Percentiles rank a stretch among this genome's conserved stretches.
Conservation (phyloP, 345 rosid species). For the Acer yangbiense region DNA sequence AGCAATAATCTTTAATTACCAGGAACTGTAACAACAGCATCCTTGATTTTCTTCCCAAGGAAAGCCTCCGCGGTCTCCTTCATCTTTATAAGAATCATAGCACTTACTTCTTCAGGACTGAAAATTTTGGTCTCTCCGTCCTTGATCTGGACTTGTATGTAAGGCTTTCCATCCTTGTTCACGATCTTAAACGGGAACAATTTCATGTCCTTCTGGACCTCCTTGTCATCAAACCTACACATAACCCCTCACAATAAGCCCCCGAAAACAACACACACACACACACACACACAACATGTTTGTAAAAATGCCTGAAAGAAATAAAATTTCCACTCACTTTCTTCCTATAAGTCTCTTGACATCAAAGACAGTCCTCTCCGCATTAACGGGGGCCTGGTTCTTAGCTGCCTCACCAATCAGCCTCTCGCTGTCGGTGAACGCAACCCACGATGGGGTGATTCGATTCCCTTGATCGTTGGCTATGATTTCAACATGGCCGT, state of each 20-base stretch:
- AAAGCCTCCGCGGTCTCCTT: constrained; percentile 38
- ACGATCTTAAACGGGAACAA: constrained; percentile 35
- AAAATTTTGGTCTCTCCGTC: constrained; percentile 32
- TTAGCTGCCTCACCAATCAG: constrained; percentile 34
- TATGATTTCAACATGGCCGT: constrained; percentile 31
- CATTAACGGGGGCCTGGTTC: constrained; percentile 28
- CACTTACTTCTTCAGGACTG: constrained; percentile 38
- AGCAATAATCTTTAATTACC: not conserved
- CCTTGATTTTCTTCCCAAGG: constrained; percentile 40
- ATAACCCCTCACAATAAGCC: not conserved
- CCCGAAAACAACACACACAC: too few relatives aligned
- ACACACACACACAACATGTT: too few relatives aligned
- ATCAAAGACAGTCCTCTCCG: constrained; percentile 32
- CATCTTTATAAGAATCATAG: constrained; percentile 30
- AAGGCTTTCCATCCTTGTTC: constrained; percentile 37
- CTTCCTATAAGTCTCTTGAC: constrained; percentile 35
- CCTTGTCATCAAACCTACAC: constrained; percentile 29
- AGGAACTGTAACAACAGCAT: constrained; percentile 36
- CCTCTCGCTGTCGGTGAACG: constrained; percentile 27
- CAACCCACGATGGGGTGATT: constrained; percentile 36
- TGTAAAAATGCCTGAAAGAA: not conserved
- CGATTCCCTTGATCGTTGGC: constrained; percentile 37
- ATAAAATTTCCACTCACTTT: constrained; percentile 13
- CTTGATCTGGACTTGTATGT: constrained; percentile 26
- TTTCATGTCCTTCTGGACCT: constrained; percentile 36